phyloP scores from a whole-genome alignment of 2,329 filamentous ascomycete species.

The Aureobasidium musti region DNA sequence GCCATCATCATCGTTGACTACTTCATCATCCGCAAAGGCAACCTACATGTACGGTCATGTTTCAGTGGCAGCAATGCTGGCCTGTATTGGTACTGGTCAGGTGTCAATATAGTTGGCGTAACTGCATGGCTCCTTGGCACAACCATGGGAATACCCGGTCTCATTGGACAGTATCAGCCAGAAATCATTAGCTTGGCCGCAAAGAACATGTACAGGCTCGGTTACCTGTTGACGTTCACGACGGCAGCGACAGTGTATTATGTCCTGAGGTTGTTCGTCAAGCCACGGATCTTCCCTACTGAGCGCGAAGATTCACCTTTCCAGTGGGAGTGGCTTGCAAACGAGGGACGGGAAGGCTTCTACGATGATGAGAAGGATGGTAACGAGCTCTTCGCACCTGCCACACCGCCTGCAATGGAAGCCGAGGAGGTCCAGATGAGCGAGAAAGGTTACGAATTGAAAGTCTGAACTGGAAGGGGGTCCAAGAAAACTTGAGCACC shows the following conservation, averaged over 20 bases:
- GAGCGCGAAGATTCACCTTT: conserved; percentile 25
- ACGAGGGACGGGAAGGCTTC: conserved; percentile 29
- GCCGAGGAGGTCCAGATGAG: neutral
- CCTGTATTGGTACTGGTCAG: conserved; percentile 28
- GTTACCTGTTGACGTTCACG: conserved; percentile 26
- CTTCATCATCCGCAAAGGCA: conserved; percentile 45
- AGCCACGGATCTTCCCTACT: neutral
- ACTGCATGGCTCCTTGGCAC: conserved; percentile 28
- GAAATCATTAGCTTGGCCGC: conserved; percentile 27
- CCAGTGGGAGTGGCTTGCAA: conserved; percentile 29
- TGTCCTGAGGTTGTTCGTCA: neutral
- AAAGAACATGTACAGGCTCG: conserved; percentile 16
- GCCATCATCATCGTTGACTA: conserved; percentile 48
- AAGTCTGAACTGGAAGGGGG: too few relatives aligned
- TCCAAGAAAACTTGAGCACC: too few relatives aligned
- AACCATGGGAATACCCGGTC: conserved; percentile 29
- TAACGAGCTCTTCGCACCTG: conserved; percentile 25
- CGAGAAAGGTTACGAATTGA: neutral
- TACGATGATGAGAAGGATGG: conserved; percentile 26
- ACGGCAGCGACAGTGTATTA: conserved; percentile 29
- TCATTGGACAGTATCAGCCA: conserved; percentile 30
- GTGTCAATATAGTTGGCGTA: conserved; percentile 24
- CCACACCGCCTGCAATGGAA: conserved; percentile 28
- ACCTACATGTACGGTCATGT: conserved; percentile 46
- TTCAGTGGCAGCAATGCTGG: conserved; percentile 34